Conservation (phyloP, 768 basidiomycete species). For the Neoboletus brunneissimus region DNA sequence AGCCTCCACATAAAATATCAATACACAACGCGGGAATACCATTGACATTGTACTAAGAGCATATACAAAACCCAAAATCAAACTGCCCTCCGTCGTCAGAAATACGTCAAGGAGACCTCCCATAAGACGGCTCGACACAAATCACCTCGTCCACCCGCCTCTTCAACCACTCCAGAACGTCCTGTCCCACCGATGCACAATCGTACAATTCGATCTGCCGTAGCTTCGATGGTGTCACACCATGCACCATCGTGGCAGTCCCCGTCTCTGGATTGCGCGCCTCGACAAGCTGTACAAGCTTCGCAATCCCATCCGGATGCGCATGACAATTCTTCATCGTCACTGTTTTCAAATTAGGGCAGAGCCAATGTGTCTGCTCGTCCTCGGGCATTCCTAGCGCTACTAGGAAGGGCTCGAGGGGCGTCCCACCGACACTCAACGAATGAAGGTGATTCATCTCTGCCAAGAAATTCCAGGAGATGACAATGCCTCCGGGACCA, state of each 20-base stretch:
- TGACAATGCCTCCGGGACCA: constrained; percentile 53
- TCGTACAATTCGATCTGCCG: constrained; percentile 62
- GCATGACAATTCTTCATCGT: constrained; percentile 63
- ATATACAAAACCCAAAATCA: constrained; percentile 5
- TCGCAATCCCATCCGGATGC: constrained; percentile 61
- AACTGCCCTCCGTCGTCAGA: neutral
- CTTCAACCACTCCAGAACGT: constrained; percentile 68
- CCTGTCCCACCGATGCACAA: constrained; percentile 62
- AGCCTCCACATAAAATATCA: constrained; percentile 14
- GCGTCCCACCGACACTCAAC: constrained; percentile 61
- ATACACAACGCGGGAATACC: constrained; percentile 16
- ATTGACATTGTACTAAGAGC: neutral
- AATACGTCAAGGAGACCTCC: constrained; percentile 31
- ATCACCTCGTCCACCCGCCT: constrained; percentile 58
- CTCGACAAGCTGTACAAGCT: constrained; percentile 71
- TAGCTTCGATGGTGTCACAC: constrained; percentile 52
- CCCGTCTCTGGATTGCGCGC: constrained; percentile 59
- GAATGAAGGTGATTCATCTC: constrained; percentile 58
- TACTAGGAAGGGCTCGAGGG: constrained; percentile 59
- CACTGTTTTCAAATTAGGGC: constrained; percentile 58
- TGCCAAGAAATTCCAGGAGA: constrained; percentile 64
- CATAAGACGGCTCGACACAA: constrained; percentile 58
- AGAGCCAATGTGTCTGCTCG: constrained; percentile 56
- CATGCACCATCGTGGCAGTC: constrained; percentile 37
- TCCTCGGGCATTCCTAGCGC: constrained; percentile 61